Evolutionary conservation across 2,329 filamentous ascomycete genomes (phyloP).

Genomic region (Monilinia aucupariae): DNA sequence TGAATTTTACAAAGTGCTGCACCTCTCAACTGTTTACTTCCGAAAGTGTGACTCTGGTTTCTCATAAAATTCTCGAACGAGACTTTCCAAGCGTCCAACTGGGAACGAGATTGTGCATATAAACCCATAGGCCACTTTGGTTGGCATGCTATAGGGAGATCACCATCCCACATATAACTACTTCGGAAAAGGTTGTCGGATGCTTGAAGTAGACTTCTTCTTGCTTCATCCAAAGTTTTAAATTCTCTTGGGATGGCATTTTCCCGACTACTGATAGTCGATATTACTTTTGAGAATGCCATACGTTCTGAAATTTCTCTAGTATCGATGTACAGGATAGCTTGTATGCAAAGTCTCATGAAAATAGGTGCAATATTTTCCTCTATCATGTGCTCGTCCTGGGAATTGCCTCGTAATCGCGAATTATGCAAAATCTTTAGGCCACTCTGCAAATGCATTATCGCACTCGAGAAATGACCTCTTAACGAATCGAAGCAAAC

Average conservation of each 20-base stretch:
- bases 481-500: constrained; percentile 32
- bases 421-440: constrained; percentile 29
- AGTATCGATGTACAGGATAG: constrained; percentile 32
- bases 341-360: constrained; percentile 28
- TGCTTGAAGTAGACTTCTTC: constrained; percentile 24
- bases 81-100: constrained; percentile 25
- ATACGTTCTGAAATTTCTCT: constrained; percentile 20
- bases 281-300: constrained; percentile 24
- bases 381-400: constrained; percentile 24
- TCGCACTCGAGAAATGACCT: constrained; percentile 29
- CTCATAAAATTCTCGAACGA: constrained; percentile 30
- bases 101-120: constrained; percentile 18
- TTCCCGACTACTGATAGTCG: constrained; percentile 17
- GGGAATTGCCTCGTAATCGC: constrained; percentile 10
- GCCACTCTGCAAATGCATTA: constrained; percentile 32
- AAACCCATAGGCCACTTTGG: constrained; percentile 18
- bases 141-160: constrained; percentile 23
- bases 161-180: constrained; percentile 25
- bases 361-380: constrained; percentile 29
- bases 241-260: constrained; percentile 24
- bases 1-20: constrained; percentile 33
- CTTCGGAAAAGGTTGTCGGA: constrained; percentile 28
- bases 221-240: constrained; percentile 25
- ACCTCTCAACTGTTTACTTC: constrained; percentile 29
- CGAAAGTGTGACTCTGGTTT: constrained; percentile 22